phyloP scores from a whole-genome alignment of 306 rosid species.

The Senna siamea region DNA sequence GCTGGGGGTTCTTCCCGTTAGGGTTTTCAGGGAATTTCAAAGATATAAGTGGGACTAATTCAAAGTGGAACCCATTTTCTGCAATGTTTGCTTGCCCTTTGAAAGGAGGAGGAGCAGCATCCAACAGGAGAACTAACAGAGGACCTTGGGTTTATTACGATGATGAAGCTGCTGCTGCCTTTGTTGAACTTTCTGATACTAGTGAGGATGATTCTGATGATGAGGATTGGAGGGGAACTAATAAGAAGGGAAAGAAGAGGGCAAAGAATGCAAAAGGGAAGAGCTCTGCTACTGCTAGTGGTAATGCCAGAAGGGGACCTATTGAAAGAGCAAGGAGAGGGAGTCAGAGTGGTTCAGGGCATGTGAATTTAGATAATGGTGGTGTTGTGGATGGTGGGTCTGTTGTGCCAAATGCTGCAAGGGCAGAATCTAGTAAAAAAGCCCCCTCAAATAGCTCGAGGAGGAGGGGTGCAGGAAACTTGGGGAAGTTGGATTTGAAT shows the following conservation, averaged over 20 bases:
- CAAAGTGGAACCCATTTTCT: slow-evolving; percentile 79
- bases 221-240: slow-evolving; percentile 42
- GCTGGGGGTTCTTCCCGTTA: slow-evolving; percentile 82
- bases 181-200: slow-evolving; percentile 52
- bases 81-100: slow-evolving; percentile 65
- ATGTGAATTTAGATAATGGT: slow-evolving; percentile 45
- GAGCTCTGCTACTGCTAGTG: slow-evolving; percentile 21
- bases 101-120: slow-evolving; percentile 36
- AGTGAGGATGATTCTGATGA: slow-evolving; percentile 74
- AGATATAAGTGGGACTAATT: slow-evolving; percentile 38
- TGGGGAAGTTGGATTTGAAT: slow-evolving; percentile 93
- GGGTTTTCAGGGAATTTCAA: slow-evolving; percentile 58
- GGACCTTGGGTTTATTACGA: slow-evolving; percentile 50
- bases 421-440: slow-evolving; percentile 59
- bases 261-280: slow-evolving; percentile 26
- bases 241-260: slow-evolving; percentile 40
- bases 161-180: slow-evolving; percentile 56
- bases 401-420: slow-evolving; percentile 31
- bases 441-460: slow-evolving; percentile 40
- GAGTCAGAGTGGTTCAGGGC: slow-evolving; percentile 37
- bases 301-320: slow-evolving; percentile 36
- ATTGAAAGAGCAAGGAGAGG: slow-evolving; percentile 53
- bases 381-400: slow-evolving; percentile 34
- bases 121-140: neutral
- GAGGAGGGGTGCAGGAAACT: slow-evolving; percentile 67